A percentile compares a stretch with the other conserved stretches of the same genome.
Conservation (phyloP, 331 rosid species). For the Erythrophleum ivorense region DNA sequence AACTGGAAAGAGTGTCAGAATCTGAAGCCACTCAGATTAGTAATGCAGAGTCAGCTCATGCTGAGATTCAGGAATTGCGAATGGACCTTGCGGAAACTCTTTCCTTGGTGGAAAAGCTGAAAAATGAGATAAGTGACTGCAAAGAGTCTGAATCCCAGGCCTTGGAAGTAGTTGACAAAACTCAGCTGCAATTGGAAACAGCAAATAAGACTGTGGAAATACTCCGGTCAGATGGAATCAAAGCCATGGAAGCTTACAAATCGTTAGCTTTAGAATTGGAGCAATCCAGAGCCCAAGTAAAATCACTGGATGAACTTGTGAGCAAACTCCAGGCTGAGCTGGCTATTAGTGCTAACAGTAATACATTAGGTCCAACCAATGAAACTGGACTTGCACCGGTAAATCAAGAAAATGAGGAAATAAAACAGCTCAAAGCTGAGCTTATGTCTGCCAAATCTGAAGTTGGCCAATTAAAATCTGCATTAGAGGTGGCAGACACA, state of each 20-base stretch:
- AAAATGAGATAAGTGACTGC: constrained; percentile 49
- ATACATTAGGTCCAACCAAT: constrained; percentile 34
- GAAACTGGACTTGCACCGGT: constrained; percentile 35
- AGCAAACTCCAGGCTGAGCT: constrained; percentile 56
- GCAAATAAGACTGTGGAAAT: constrained; percentile 54
- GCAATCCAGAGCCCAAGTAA: constrained; percentile 52
- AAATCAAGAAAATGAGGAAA: constrained; percentile 41
- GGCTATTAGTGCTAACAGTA: constrained; percentile 38
- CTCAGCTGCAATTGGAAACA: constrained; percentile 48
- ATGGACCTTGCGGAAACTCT: constrained; percentile 57
- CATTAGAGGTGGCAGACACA: constrained; percentile 56
- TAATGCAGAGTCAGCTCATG: constrained; percentile 51
- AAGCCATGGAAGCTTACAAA: constrained; percentile 40
- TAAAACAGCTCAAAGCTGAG: constrained; percentile 50
- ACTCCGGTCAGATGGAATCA: constrained; percentile 48
- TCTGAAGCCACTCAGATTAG: constrained; percentile 49
- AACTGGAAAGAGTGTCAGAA: constrained; percentile 54
- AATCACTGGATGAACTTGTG: constrained; percentile 60
- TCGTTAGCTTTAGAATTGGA: constrained; percentile 57
- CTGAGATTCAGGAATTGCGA: constrained; percentile 52
- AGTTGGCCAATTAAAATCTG: constrained; percentile 52
- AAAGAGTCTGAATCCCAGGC: constrained; percentile 59
- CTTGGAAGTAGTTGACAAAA: constrained; percentile 45
- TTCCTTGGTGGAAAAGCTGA: constrained; percentile 56
- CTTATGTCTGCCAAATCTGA: constrained; percentile 52